Evolutionary conservation across 768 basidiomycete genomes (phyloP).

Genomic region (Mycena maculata): DNA sequence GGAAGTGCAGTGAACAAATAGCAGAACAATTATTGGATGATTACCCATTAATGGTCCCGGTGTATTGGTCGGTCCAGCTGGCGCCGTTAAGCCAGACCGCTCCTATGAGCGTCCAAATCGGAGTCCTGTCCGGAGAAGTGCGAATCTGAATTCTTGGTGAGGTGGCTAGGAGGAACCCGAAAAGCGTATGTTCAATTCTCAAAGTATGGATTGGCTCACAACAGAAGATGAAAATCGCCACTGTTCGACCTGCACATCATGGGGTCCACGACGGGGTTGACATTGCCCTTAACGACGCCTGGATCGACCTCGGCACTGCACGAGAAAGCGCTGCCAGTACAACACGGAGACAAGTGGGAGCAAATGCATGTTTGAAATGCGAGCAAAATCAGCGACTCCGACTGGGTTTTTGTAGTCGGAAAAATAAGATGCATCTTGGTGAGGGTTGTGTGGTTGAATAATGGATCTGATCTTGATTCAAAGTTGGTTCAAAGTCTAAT

Average conservation of each 20-base stretch:
- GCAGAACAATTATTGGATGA: neutral
- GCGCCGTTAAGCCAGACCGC: slow-evolving; percentile 48
- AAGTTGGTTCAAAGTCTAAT: too few relatives aligned
- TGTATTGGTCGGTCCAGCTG: slow-evolving; percentile 47
- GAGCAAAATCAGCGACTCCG: neutral
- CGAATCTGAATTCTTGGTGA: slow-evolving; percentile 47
- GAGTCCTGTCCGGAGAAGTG: slow-evolving; percentile 46
- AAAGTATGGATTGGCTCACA: slow-evolving; percentile 18
- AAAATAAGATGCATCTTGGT: slow-evolving; percentile 14
- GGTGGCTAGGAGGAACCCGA: slow-evolving; percentile 31
- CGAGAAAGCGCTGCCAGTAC: slow-evolving; percentile 9
- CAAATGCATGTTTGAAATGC: slow-evolving; percentile 7
- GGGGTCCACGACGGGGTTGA: slow-evolving; percentile 43
- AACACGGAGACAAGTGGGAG: slow-evolving; percentile 5
- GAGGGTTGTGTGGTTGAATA: neutral
- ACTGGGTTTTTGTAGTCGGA: slow-evolving; percentile 3
- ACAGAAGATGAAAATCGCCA: slow-evolving; percentile 46
- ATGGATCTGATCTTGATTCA: too few relatives aligned
- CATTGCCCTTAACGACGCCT: slow-evolving; percentile 37
- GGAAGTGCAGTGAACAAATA: neutral
- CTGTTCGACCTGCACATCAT: slow-evolving; percentile 43
- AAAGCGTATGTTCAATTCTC: neutral
- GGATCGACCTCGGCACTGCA: slow-evolving; percentile 25
- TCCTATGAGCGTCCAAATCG: slow-evolving; percentile 44
- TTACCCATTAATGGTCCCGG: slow-evolving; percentile 45